These are phyloP conservation scores for Solidago caesia DNA, from an alignment of 129 eudicot species.

Conservation along the genomic window DNA sequence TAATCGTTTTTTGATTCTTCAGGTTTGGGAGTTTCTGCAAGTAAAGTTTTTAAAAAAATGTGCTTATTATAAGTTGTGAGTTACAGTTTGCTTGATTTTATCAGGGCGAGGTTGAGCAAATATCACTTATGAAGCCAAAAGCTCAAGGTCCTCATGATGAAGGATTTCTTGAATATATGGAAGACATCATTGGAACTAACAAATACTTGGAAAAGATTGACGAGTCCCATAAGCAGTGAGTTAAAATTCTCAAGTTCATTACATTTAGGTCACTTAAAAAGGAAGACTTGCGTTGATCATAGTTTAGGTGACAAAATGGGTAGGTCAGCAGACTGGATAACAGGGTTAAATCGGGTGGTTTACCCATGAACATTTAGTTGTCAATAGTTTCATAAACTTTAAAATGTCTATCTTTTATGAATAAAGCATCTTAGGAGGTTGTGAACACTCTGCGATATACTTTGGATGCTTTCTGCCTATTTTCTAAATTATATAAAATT, in stretches of 20 bases:
- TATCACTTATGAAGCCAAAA: constrained; percentile 91
- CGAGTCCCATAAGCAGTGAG: constrained; percentile 83
- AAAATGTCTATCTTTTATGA: too few species aligned
- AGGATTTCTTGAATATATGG: constrained; percentile 94
- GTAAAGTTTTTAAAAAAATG: neutral
- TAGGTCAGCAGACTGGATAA: too few species aligned
- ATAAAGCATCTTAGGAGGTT: too few species aligned
- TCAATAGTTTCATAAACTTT: too few species aligned
- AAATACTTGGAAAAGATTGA: constrained; percentile 91
- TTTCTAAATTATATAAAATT: too few species aligned
- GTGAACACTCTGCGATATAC: too few species aligned
- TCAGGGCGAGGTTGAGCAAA: constrained; percentile 98
- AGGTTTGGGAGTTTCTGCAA: constrained; percentile 43
- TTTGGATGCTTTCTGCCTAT: too few species aligned
- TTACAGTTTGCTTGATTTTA: constrained; percentile 10
- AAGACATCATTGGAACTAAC: constrained; percentile 93
- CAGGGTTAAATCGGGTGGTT: too few species aligned
- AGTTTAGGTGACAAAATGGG: neutral
- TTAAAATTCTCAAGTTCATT: constrained; percentile 8
- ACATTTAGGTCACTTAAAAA: neutral
- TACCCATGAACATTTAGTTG: too few species aligned
- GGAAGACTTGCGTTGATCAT: too few species aligned
- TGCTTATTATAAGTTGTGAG: neutral
- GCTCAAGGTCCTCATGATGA: constrained; percentile 58
- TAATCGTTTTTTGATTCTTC: constrained; percentile 94